These are phyloP conservation scores for Pulveroboletus ravenelii DNA, from an alignment of 768 basidiomycete species.

Conservation along the genomic window DNA sequence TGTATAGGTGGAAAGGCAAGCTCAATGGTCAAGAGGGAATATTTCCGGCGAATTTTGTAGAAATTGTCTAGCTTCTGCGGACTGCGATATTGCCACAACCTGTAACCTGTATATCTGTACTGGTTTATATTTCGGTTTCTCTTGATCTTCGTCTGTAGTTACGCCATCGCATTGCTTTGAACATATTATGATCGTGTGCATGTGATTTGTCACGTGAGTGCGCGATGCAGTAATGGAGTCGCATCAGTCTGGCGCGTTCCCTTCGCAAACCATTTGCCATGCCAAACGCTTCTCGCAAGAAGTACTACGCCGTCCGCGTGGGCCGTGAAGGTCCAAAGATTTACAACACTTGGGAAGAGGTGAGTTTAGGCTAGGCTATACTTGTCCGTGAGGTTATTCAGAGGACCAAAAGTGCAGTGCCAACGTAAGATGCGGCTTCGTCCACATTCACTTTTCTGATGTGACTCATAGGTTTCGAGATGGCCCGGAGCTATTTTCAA, in stretches of 20 bases:
- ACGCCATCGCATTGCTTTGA: no score
- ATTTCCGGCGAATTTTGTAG: conserved; percentile 85
- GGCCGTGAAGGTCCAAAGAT: conserved; percentile 57
- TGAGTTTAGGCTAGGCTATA: conserved; percentile 21
- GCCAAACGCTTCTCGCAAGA: conserved; percentile 32
- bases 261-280: conserved; percentile 11
- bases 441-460: neutral
- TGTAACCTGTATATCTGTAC: neutral
- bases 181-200: no score
- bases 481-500: conserved; percentile 51
- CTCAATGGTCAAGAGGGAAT: conserved; percentile 54
- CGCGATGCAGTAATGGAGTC: neutral
- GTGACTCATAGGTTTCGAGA: conserved; percentile 41
- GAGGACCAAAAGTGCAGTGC: conserved; percentile 38
- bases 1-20: conserved; percentile 73
- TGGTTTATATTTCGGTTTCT: neutral
- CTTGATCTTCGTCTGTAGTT: no score
- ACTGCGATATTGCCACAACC: no score
- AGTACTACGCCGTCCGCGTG: conserved; percentile 57
- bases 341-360: conserved; percentile 59
- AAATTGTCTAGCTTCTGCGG: conserved; percentile 38
- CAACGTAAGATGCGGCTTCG: conserved; percentile 31
- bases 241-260: neutral
- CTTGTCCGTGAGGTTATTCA: neutral
- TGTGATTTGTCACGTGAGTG: neutral